phyloP scores from a whole-genome alignment of 2,329 filamentous ascomycete genomes.

The Gnomoniopsis smithogilvyi region DNA sequence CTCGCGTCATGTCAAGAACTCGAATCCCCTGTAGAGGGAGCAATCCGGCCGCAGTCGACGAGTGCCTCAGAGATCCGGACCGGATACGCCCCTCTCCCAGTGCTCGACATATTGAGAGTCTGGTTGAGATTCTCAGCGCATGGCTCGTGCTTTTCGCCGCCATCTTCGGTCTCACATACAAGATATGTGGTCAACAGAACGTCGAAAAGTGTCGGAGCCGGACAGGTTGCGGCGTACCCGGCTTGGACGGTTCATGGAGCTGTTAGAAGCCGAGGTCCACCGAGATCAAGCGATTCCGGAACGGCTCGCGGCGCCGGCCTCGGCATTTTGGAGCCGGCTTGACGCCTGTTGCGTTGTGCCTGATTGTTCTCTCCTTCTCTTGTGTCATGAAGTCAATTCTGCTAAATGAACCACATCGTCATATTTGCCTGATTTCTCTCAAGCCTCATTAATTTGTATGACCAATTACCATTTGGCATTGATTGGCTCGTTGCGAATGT shows the following conservation, averaged over 20 bases:
- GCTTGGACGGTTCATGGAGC: not conserved
- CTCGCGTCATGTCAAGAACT: slow-evolving; percentile 94
- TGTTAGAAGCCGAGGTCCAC: slow-evolving; percentile 8
- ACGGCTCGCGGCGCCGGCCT: not conserved
- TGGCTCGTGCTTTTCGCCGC: not conserved
- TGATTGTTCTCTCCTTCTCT: no score
- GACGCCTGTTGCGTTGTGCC: not conserved
- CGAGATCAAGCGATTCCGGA: not conserved
- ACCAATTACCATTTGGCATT: no score
- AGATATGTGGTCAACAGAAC: not conserved
- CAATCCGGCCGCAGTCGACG: slow-evolving; percentile 19
- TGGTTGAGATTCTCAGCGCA: not conserved
- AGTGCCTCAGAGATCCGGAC: not conserved
- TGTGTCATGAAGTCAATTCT: no score
- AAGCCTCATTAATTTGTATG: no score
- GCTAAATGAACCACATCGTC: no score
- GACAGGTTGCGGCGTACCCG: not conserved
- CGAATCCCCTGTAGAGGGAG: slow-evolving; percentile 79
- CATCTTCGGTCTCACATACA: slow-evolving; percentile 1
- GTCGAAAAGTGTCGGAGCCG: not conserved
- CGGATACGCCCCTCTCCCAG: not conserved
- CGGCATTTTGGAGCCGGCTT: not conserved
- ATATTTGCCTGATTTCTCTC: no score
- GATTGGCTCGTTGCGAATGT: no score
- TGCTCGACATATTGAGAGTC: not conserved